phyloP scores from a whole-genome alignment of 192 early-diverging fungal species.

The Phlyctochytrium arcticum region DNA sequence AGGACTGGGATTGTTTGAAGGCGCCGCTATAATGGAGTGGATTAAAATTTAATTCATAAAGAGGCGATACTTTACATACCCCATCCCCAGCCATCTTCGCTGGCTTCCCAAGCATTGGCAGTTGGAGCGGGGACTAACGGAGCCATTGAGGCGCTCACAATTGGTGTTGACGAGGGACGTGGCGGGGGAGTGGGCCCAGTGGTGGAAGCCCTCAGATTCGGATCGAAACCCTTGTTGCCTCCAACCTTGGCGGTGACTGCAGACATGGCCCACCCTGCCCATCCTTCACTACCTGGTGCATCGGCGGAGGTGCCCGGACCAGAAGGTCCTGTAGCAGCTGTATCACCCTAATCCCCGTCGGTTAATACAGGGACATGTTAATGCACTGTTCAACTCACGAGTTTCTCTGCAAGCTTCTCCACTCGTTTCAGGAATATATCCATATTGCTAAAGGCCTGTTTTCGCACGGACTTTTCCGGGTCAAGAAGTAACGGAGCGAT shows the following conservation, averaged over 20 bases:
- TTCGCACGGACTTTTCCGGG: slow-evolving; percentile 76
- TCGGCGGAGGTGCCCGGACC: too few species aligned
- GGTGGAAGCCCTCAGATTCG: neutral
- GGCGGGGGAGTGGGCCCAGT: neutral
- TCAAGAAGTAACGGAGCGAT: slow-evolving; percentile 67
- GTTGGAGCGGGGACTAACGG: slow-evolving; percentile 1
- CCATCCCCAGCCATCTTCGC: slow-evolving; percentile 20
- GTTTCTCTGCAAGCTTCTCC: slow-evolving; percentile 61
- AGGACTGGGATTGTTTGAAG: too few species aligned
- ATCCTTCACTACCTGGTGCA: slow-evolving; percentile 71
- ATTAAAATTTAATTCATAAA: too few species aligned
- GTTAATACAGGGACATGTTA: neutral
- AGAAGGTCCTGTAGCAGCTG: too few species aligned
- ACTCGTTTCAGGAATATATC: slow-evolving; percentile 63
- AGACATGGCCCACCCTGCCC: slow-evolving; percentile 88
- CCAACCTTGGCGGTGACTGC: slow-evolving; percentile 31
- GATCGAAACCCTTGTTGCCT: neutral
- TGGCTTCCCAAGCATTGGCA: slow-evolving; percentile 12
- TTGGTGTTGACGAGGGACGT: too few species aligned
- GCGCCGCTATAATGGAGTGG: too few species aligned
- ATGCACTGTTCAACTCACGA: slow-evolving; percentile 37
- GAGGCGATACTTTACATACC: too few species aligned
- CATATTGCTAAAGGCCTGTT: slow-evolving; percentile 75
- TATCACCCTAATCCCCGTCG: too few species aligned
- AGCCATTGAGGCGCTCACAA: slow-evolving; percentile 6